Conservation (phyloP, 495 filamentous ascomycete genomes). For the Talaromyces trachyspermus region DNA sequence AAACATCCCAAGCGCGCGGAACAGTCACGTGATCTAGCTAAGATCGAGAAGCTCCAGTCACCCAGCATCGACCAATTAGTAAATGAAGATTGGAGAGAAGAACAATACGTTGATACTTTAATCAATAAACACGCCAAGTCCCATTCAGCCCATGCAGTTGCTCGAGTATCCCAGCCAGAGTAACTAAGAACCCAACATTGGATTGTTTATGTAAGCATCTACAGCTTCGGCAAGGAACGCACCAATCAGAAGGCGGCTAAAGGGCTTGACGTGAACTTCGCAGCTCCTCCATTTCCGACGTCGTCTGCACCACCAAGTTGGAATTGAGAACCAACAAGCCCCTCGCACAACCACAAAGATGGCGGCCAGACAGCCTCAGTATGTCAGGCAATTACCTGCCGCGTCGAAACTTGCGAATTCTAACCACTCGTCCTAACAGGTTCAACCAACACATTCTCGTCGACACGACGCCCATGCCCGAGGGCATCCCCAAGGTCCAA, state of each 20-base stretch:
- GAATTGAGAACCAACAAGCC: constrained; percentile 10
- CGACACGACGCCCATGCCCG: constrained; percentile 92
- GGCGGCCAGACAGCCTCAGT: constrained; percentile 44
- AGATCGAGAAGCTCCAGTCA: not conserved
- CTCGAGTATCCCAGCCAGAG: no score
- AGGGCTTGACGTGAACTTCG: constrained; percentile 15
- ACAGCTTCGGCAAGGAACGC: not conserved
- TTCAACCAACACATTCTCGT: constrained; percentile 89
- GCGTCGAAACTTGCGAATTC: not conserved
- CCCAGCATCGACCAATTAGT: no score
- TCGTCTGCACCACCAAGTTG: constrained; percentile 8
- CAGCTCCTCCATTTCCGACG: constrained; percentile 7
- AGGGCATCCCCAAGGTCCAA: constrained; percentile 79
- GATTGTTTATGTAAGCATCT: constrained; percentile 8
- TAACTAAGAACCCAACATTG: not conserved
- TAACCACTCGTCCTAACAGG: constrained; percentile 42
- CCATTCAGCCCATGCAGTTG: no score
- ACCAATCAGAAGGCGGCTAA: constrained; percentile 26
- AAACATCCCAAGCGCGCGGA: constrained; percentile 20
- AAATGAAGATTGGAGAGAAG: no score
- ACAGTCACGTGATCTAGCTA: constrained; percentile 20
- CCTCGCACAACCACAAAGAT: constrained; percentile 31
- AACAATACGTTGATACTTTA: not conserved
- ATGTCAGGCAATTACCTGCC: constrained; percentile 9
- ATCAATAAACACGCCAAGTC: not conserved